Evolutionary conservation across 768 basidiomycete genomes (phyloP), one percentile per base, ranked within the genome.

Genomic region (Collybiopsis confluens): DNA sequence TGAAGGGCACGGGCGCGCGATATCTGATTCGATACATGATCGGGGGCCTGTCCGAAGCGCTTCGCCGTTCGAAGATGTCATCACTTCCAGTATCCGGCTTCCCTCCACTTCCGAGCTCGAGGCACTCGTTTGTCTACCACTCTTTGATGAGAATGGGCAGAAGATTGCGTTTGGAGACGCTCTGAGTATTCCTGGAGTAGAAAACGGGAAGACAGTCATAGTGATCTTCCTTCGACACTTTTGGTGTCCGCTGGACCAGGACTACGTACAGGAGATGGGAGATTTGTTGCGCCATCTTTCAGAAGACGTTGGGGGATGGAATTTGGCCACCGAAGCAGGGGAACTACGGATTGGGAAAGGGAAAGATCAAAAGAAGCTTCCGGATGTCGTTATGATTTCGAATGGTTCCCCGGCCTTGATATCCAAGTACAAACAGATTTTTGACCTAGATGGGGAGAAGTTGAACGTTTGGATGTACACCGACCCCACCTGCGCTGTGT

Each of bases 141-240:
- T 48, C 13, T 21, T 48, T 7, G 47, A 48, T 37, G 47, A 48
- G 21, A 20, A 21, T 16, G 47, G 47, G 9, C 47, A 37, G 16
- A 37, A 36, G 20, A 20, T 37, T 10, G 28, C 27, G 3, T 55
- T 55, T 16, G 54, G 54, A 16, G 38, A 48, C 41, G 6, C 50
- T 8, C 37, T 55, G 18, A 49, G 33, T 27, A 24, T 64, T 71
- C 7, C 70, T 72, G 56, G 74, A 69, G 20, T 9, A 37, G 6
- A 21, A 9, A 37, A 23, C 16, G 47, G 15, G 3, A 48, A 35
- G 47, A 37, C 47, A 61, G 87, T 86, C 0, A 77, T 93, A 57
- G 83, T 92, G 49, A 69, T 93, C 38, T 96, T 96, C 72, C 86
- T 97, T 58, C 76, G 93, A 40, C 90, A 92, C 67, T 93, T 93